Evolutionary conservation across 805 yeast genomes (phyloP), one percentile per base, ranked within the genome.

Genomic region (Yarrowia sp.): DNA sequence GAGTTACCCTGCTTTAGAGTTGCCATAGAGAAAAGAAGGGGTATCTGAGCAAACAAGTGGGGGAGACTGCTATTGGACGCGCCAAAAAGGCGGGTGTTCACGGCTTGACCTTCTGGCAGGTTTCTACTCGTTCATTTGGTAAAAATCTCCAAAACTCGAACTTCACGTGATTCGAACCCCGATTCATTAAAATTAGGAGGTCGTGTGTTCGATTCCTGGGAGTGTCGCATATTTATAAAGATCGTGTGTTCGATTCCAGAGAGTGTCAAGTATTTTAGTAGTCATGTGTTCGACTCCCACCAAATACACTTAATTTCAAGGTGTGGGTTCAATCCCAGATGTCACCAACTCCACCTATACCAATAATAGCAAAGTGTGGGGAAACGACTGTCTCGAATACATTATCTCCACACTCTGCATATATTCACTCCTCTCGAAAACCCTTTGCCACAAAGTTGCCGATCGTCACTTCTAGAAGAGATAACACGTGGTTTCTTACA

Each of bases 1-100:
- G 45, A 59, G 65, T 59, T 59, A 59, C 65, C 65, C 65, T 59
- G 65, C 52, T 59, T 59, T 43, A 45, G 36, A 32, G 65, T 43
- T 58, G 65, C n/a, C 32, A 26, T 26, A 5, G 32, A 26, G 32
- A 26, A 26, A 26, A 16, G 38, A 42, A 40, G 48, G 46, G 61
- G 48, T 14, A 55, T 8, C 19, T 15, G 36, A 8, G 14, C 14
- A 15, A 10, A 32, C 3, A 38, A 36, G 38, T 7, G 8, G 40
- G 3, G 11, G 10, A 38, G 40, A 26, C 7, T 1, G 32, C 3
- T 3, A 3, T 26, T 1, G 32, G 7, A 26, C 32, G 32, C 32
- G 32, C n/a, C 16, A 14, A 49, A 48, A 48, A 26, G 15, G 3
- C 32, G 1, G 32, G 32, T 2, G 7, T 26, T 26, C 32, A 26